phyloP scores from a whole-genome alignment of 106 monocot genomes.

The Triglochin maritima region DNA sequence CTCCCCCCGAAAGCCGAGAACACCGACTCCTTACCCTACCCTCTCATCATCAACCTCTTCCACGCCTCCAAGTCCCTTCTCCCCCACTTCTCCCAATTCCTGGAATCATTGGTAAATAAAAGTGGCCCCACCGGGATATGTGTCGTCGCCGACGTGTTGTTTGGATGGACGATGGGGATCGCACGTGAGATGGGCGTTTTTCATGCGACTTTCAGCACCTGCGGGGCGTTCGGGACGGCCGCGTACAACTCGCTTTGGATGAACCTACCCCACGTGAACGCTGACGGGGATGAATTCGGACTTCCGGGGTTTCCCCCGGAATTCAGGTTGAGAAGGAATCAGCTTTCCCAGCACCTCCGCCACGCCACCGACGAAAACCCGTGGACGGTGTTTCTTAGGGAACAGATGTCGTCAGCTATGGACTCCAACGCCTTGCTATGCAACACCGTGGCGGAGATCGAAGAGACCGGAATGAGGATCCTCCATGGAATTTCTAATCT shows the following conservation, averaged over 20 bases:
- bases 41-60: conserved; percentile 21
- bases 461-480: conserved; percentile 10
- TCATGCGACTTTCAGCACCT: conserved; percentile 32
- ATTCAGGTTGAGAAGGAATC: conserved; percentile 20
- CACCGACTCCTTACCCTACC: conserved; percentile 22
- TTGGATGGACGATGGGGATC: conserved; percentile 28
- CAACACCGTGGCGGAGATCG: conserved; percentile 38
- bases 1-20: conserved; percentile 33
- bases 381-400: conserved; percentile 7
- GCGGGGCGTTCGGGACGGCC: conserved; percentile 29
- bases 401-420: conserved; percentile 1
- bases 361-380: conserved; percentile 7
- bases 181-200: conserved; percentile 15
- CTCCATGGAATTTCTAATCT: background rate
- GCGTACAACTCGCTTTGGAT: conserved; percentile 19
- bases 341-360: conserved; percentile 11
- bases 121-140: conserved; percentile 1
- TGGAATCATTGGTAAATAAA: background rate
- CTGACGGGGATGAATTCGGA: conserved; percentile 9
- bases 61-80: background rate
- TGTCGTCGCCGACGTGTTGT: conserved; percentile 34
- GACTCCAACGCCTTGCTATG: conserved; percentile 17
- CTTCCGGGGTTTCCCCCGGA: conserved; percentile 29
- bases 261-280: conserved; percentile 17
- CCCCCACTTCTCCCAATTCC: background rate